These are phyloP conservation scores for Citrus trifoliata DNA, from an alignment of 345 rosid genomes.

Conservation along the genomic window DNA sequence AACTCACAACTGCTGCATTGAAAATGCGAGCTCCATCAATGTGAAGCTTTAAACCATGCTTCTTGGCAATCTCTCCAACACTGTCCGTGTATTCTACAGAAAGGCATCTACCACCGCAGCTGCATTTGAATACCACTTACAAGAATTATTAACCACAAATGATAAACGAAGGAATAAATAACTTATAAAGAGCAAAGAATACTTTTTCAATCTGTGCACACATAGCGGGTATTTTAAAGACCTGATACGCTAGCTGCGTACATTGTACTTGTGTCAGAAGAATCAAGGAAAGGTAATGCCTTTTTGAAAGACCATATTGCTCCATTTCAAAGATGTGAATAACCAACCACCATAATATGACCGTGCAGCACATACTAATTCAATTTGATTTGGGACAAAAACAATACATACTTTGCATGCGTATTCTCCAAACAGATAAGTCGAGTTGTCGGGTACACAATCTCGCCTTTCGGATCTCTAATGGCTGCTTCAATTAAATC, in stretches of 20 bases:
- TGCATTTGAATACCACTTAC: conserved; percentile 27
- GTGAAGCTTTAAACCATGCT: conserved; percentile 85
- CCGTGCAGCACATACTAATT: not conserved
- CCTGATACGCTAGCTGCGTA: not conserved
- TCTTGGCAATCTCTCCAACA: conserved; percentile 79
- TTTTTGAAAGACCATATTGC: not conserved
- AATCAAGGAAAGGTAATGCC: not conserved
- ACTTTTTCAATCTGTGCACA: not conserved
- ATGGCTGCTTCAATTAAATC: conserved; percentile 72
- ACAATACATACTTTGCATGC: conserved; percentile 71
- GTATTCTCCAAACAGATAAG: conserved; percentile 91
- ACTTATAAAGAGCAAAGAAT: not conserved
- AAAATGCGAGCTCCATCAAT: conserved; percentile 96
- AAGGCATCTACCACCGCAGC: conserved; percentile 85
- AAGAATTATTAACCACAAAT: not conserved
- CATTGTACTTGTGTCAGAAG: not conserved
- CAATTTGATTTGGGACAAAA: not conserved
- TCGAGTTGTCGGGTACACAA: conserved; percentile 78
- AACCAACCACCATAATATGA: not conserved
- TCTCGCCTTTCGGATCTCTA: conserved; percentile 64
- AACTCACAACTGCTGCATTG: conserved; percentile 85
- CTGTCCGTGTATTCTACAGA: conserved; percentile 62
- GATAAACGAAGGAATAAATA: not conserved
- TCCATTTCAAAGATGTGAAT: not conserved
- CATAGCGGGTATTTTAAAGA: not conserved